Evolutionary conservation across 108 stramenopile species (phyloP), one percentile per base, ranked within the genome.

Genomic region (Epipyxis sp.): DNA sequence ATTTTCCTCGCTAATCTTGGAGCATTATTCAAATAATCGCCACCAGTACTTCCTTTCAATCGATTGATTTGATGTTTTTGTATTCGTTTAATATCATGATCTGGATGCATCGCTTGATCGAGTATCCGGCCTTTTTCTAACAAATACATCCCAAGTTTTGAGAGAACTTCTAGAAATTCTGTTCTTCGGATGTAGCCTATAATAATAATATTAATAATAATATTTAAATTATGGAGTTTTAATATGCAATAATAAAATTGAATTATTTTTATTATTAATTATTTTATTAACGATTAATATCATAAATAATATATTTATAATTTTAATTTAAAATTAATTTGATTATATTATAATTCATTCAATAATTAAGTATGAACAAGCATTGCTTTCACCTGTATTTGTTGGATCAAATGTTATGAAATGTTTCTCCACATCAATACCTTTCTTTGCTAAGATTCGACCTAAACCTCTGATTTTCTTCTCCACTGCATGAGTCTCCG

Each of bases 391-490:
- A n/a, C n/a, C n/a, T n/a, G n/a, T n/a, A 40, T 43, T 41, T n/a
- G 77, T 67, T n/a, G 77, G 44, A 58, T 87, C 86, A 71, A 81
- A 84, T 44, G 58, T 59, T 40, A n/a, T 30, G 54, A 86, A 83
- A 0, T 79, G 54, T 10, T 42, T 44, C 35, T 78, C 76, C 0
- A 87, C 76, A 78, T 87, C 82, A 32, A 79, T 59, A 0, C 67
- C 78, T 20, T 69, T 43, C 20, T 76, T 69, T 59, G 82, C 82
- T 30, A 85, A 44, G 35, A 71, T 46, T 6, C 69, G 46, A 43
- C 81, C 83, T 29, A 85, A 59, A 29, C 76, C 46, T 34, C 85
- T 76, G 35, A 87, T 43, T 44, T 86, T 87, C 81, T 83, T 85
- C 80, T 87, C 86, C 2, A 78, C 83, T 0, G 77, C 82, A 39